Evolutionary conservation across 225 moss, liverwort and hornwort species (phyloP), one percentile per base, ranked within the genome.

Genomic region (Marchantia polymorpha): DNA sequence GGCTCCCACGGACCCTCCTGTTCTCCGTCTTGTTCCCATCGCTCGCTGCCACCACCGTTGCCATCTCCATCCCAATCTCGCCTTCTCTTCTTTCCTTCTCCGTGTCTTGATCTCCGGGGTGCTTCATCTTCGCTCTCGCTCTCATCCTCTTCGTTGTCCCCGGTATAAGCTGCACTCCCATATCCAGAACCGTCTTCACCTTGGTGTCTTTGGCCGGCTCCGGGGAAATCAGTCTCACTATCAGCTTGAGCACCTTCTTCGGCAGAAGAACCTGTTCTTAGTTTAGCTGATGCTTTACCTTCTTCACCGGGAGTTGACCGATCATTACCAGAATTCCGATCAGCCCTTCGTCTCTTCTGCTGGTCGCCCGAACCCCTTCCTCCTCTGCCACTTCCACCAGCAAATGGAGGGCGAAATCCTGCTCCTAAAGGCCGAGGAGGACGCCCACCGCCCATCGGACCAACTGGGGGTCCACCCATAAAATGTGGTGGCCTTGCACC

Each of bases 51-150:
- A 74, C 78, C 83, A 65, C 79, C 81, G 69, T 83, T 79, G 19
- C 82, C 87, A 46, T 94, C 94, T 55, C 90, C 91, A 61, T 99
- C 95, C 86, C 85, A 88, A 23, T 93, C 95, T 81, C 91, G 92
- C 78, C 93, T 89, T 84, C 91, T 90, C 87, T 99, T 99, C 86
- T 90, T 92, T 66, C 89, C 92, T 82, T 93, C 95, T 55, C 95
- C 95, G 77, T 99, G 93, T 88, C 99, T 92, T 27, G 99, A 99
- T 75, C 99, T 89, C 77, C 99, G 88, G 67, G 99, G 99, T 46
- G 99, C 99, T 85, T 99, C 95, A 83, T 99, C 99, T 83, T 99
- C 99, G 50, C 99, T 99, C 84, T 99, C 99, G 86, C 99, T 99
- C 51, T 95, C 99, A 81, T 91, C 94, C 46, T 95, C 97, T 68